Evolutionary conservation across 441 rosid genomes (phyloP).

Genomic region (Viola pubescens): DNA sequence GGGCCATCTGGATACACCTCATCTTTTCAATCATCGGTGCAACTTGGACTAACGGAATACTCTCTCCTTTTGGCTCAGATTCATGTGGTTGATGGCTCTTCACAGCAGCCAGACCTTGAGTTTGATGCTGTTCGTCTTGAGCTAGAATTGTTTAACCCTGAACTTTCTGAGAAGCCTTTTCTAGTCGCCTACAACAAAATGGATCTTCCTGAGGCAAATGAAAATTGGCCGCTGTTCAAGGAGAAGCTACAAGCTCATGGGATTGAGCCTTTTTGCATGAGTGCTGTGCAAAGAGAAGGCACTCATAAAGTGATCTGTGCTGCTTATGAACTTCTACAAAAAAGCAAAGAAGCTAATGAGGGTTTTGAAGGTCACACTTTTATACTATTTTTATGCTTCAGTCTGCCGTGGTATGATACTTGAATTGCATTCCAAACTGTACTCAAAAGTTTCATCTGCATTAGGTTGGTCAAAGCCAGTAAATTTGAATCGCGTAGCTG

Average conservation of each 20-base stretch:
- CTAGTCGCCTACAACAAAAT: slow-evolving; percentile 86
- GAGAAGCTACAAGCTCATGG: slow-evolving; percentile 58
- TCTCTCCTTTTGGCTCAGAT: slow-evolving; percentile 37
- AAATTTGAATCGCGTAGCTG: slow-evolving; percentile 71
- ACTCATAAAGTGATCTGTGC: slow-evolving; percentile 60
- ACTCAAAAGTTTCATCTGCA: slow-evolving; percentile 17
- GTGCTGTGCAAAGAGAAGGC: slow-evolving; percentile 74
- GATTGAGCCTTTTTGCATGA: slow-evolving; percentile 71
- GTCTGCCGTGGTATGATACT: slow-evolving; percentile 1
- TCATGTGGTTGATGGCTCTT: slow-evolving; percentile 89
- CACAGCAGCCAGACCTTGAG: slow-evolving; percentile 76
- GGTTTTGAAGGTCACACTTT: slow-evolving; percentile 48
- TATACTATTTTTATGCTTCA: not conserved
- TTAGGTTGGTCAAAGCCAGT: slow-evolving; percentile 33
- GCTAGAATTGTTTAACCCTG: slow-evolving; percentile 85
- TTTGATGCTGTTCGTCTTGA: slow-evolving; percentile 94
- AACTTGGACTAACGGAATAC: slow-evolving; percentile 5
- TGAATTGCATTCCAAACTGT: not conserved
- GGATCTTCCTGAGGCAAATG: slow-evolving; percentile 85
- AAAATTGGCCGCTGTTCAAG: slow-evolving; percentile 63
- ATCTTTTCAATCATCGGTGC: slow-evolving; percentile 1
- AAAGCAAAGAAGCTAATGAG: slow-evolving; percentile 40
- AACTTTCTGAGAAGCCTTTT: slow-evolving; percentile 72
- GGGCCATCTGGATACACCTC: not conserved
- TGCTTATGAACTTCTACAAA: slow-evolving; percentile 56